These are phyloP conservation scores for Silene latifolia DNA, from an alignment of 148 eudicot species.

Conservation along the genomic window DNA sequence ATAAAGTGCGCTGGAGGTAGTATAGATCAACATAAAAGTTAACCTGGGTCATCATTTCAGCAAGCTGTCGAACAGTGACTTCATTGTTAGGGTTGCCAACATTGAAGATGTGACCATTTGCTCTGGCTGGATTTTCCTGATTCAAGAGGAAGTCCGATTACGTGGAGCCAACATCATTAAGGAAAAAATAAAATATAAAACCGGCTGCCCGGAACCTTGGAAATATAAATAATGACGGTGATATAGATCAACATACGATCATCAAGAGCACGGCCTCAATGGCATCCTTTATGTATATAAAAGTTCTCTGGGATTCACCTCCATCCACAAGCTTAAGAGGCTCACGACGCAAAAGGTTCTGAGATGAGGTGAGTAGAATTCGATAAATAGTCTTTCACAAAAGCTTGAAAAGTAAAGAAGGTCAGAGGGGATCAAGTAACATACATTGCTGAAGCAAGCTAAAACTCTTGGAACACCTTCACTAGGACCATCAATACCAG, in stretches of 20 bases:
- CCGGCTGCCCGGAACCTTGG: neutral
- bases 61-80: slow-evolving; percentile 97
- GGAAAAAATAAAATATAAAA: neutral
- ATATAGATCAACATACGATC: slow-evolving; percentile 56
- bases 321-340: slow-evolving; percentile 99
- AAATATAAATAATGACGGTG: neutral
- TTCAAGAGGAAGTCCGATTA: neutral
- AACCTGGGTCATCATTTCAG: slow-evolving; percentile 99
- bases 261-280: slow-evolving; percentile 91
- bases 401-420: neutral
- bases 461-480: slow-evolving; percentile 98
- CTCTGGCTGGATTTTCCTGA: slow-evolving; percentile 90
- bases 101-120: slow-evolving; percentile 91
- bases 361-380: slow-evolving; percentile 11
- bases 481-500: slow-evolving; percentile 96
- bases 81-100: slow-evolving; percentile 98
- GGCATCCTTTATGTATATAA: slow-evolving; percentile 88
- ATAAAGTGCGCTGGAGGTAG: neutral
- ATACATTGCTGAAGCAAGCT: slow-evolving; percentile 94
- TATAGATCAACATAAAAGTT: neutral
- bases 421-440: slow-evolving; percentile 9
- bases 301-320: slow-evolving; percentile 93
- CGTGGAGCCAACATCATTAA: neutral
- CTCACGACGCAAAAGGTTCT: slow-evolving; percentile 86
- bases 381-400: neutral